Base-by-base conservation (phyloP, 2,329 filamentous ascomycete genomes). In the Sclerotinia minor region DNA sequence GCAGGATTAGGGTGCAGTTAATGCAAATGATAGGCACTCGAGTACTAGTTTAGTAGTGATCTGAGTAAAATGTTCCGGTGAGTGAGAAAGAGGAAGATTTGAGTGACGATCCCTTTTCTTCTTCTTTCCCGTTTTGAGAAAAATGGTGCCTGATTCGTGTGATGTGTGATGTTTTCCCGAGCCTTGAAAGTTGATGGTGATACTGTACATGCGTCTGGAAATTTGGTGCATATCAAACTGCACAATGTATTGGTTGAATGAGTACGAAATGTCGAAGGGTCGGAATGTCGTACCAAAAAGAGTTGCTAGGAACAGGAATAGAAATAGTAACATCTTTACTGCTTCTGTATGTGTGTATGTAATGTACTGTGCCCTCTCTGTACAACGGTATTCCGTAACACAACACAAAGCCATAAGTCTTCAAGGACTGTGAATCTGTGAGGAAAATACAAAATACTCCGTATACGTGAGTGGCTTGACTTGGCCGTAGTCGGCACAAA, bases 101-200 rank as follows among this genome's bases (percentile, higher is more conserved):
- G n/a, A 41, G 21, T 5, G 54, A 57, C 2, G 54, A 57, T 57
- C 54, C 19, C 24, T 55, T 41, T 15, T 41, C 11, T 41, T 41
- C 7, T 38, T 11, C 35, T 38, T 38, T 13, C 29, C 29, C 38
- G 1, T 15, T 41, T 2, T 15, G 1, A 38, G 15, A 2, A 24
- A n/a, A 24, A 38, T 24, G n/a, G 32, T 41, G 54, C 54, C 54
- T 57, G 54, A 57, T 57, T 57, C 54, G 35, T 57, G 54, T 35
- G 54, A 41, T 57, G 32, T 19, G 21, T 54, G 52, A 38, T 15
- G 52, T 21, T 54, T 41, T 17, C 38, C 13, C 52, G 9, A 54
- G 29, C 52, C 35, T 54, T 19, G n/a, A n/a, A n/a, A n/a, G n/a
- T n/a, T n/a, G n/a, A 54, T 29, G 32, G 19, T 54, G 29, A 21